phyloP scores from a whole-genome alignment of 768 basidiomycete genomes.

The Boletus vinaceobasis region DNA sequence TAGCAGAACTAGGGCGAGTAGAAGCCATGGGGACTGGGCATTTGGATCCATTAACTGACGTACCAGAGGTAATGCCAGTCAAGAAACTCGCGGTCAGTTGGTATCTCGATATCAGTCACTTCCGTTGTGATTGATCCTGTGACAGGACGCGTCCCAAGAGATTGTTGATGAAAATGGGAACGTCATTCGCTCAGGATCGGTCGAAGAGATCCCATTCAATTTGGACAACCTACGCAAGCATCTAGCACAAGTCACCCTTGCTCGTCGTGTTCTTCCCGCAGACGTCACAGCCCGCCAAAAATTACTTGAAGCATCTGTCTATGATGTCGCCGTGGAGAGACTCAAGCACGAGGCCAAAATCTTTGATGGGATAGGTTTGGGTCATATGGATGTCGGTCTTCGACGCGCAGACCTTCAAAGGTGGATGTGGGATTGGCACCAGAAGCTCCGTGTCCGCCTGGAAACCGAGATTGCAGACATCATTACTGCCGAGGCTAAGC shows the following conservation, averaged over 20 bases:
- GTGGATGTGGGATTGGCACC: conserved; percentile 90
- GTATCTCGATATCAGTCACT: background rate
- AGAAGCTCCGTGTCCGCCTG: conserved; percentile 49
- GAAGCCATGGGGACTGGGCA: conserved; percentile 41
- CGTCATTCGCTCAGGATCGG: conserved; percentile 17
- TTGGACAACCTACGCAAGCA: conserved; percentile 67
- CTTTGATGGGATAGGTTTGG: conserved; percentile 57
- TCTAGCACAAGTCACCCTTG: conserved; percentile 59
- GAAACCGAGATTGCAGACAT: conserved; percentile 51
- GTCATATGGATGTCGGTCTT: conserved; percentile 40
- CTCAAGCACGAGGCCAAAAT: conserved; percentile 59
- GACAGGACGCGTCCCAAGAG: conserved; percentile 18
- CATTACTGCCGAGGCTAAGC: conserved; percentile 33
- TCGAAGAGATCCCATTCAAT: conserved; percentile 65
- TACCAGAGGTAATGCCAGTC: conserved; percentile 67
- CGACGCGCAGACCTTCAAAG: conserved; percentile 52
- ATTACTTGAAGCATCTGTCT: conserved; percentile 80
- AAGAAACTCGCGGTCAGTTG: conserved; percentile 40
- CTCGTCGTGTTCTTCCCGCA: conserved; percentile 59
- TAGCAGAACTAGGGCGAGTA: conserved; percentile 55
- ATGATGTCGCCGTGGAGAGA: conserved; percentile 75
- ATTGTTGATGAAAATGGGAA: conserved; percentile 18
- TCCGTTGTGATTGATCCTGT: background rate
- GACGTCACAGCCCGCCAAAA: conserved; percentile 75
- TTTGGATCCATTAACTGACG: conserved; percentile 43